A percentile compares a stretch with the other conserved stretches of the same genome.
Evolutionary conservation across 768 basidiomycete genomes (phyloP).

Genomic region (Leccinum arenicola): DNA sequence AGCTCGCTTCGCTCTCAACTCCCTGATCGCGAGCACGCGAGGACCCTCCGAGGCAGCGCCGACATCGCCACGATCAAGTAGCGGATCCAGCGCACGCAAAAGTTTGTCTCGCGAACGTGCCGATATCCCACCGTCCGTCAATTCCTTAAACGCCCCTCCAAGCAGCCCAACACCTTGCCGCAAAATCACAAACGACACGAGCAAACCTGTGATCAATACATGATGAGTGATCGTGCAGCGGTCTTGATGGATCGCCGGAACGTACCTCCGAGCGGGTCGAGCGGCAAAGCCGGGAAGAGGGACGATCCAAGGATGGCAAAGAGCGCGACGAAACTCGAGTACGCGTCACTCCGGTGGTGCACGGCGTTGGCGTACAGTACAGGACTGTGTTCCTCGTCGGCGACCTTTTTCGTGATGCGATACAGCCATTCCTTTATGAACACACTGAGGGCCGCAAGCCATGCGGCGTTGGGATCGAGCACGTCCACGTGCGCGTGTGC

Average conservation of each 20-base stretch:
- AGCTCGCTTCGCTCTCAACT: conserved; percentile 71
- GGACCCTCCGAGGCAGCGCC: conserved; percentile 14
- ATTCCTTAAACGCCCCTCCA: conserved; percentile 68
- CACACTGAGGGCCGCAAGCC: conserved; percentile 87
- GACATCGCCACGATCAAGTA: conserved; percentile 36
- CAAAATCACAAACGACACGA: conserved; percentile 90
- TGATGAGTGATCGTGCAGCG: conserved; percentile 3
- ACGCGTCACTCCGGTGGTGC: conserved; percentile 97
- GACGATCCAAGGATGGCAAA: conserved; percentile 90
- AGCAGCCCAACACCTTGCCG: conserved; percentile 71
- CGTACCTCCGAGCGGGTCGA: conserved; percentile 93
- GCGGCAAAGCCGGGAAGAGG: conserved; percentile 77
- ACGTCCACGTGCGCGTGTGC: conserved; percentile 50
- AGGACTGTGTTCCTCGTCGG: conserved; percentile 85
- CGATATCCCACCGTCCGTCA: conserved; percentile 82
- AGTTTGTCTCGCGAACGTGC: conserved; percentile 50
- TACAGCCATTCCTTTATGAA: conserved; percentile 92
- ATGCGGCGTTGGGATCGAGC: conserved; percentile 92
- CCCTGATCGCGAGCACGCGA: conserved; percentile 43
- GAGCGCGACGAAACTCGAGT: conserved; percentile 88
- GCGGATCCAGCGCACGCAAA: conserved; percentile 53
- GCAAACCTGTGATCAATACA: conserved; percentile 48
- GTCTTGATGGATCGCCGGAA: neutral
- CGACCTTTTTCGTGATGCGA: conserved; percentile 83
- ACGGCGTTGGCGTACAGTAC: conserved; percentile 95